Base-by-base conservation (phyloP, 345 rosid species). In the Populus tremula region DNA sequence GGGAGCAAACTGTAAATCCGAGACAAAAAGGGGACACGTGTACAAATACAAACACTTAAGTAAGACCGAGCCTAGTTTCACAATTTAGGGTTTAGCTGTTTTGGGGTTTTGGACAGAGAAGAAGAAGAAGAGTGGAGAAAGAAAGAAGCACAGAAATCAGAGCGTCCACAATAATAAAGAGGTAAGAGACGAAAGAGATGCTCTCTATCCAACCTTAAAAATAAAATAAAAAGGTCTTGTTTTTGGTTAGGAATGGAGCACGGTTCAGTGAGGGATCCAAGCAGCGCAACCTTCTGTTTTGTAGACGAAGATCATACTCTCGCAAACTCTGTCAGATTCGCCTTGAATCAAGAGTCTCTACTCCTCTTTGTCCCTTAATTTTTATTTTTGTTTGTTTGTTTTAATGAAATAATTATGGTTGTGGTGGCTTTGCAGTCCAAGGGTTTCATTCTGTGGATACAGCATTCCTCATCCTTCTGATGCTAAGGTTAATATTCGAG, bases 391-490 rank as follows among this genome's bases (percentile, higher is more conserved):
- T 18, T 7, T 9, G 7, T 38, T 64, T 70, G 43, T 59, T 53
- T 31, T 12, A 39, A 27, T 50, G 69, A 35, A 69, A 68, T 47
- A 7, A 9, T 75, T 9, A 7, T 25, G 20, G 27, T 49, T 69
- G 29, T 41, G 62, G 79, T 77, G 41, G 38, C 80, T 82, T 71
- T 87, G 87, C 92, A 93, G 96, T 79, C 94, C 98, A 31, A 89
- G 97, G 81, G 95, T 92, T 29, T 78, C 89, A 8, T 78, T 85
- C 72, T 88, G 86, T 74, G 94, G 90, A 21, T 92, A 96, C 87
- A 92, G 93, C 80, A 93, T 96, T 68, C 98, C 94, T 72, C 98
- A 93, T 88, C 98, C 98, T 75, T 93, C 98, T 43, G 90, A 89
- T 80, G 96, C 94, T 67, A 82, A 82, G 39, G 95, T 96, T 74